phyloP scores from a whole-genome alignment of 208 protist genomes.

The Trypanosoma melophagium region DNA sequence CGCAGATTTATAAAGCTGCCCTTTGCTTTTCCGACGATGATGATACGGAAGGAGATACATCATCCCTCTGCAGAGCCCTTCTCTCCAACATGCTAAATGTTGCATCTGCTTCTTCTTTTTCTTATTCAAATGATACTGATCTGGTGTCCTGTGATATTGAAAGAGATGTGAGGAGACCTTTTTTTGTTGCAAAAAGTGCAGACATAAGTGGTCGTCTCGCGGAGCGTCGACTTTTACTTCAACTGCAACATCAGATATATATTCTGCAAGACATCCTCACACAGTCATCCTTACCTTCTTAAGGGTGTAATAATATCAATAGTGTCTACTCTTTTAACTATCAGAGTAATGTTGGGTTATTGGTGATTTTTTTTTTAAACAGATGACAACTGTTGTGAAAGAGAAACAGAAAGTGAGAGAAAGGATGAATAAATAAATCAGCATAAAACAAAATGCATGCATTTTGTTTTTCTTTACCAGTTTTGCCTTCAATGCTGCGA shows the following conservation, averaged over 20 bases:
- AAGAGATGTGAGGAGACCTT: neutral
- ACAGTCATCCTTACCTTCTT: neutral
- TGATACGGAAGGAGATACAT: neutral
- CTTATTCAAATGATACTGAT: no score
- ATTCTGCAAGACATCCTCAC: neutral
- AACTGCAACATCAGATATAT: neutral
- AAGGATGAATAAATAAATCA: neutral
- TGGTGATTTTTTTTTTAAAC: constrained; percentile 1
- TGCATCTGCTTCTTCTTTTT: neutral
- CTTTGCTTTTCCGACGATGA: constrained; percentile 5
- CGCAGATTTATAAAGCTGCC: constrained; percentile 3
- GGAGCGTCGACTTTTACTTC: constrained; percentile 5
- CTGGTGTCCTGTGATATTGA: neutral
- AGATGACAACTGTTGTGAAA: neutral
- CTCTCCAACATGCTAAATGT: neutral
- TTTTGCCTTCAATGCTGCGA: no score
- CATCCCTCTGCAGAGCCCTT: constrained; percentile 1
- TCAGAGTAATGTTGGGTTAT: neutral
- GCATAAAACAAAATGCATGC: no score
- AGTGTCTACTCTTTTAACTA: no score
- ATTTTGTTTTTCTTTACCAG: no score
- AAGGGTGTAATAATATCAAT: neutral
- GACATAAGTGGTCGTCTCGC: constrained; percentile 4
- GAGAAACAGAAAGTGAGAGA: neutral
- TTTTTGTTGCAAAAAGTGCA: constrained; percentile 14